Evolutionary conservation across 192 early-diverging fungal species (phyloP), one percentile per base, ranked within the genome.

Genomic region (Rhizoclosmatium sp.): DNA sequence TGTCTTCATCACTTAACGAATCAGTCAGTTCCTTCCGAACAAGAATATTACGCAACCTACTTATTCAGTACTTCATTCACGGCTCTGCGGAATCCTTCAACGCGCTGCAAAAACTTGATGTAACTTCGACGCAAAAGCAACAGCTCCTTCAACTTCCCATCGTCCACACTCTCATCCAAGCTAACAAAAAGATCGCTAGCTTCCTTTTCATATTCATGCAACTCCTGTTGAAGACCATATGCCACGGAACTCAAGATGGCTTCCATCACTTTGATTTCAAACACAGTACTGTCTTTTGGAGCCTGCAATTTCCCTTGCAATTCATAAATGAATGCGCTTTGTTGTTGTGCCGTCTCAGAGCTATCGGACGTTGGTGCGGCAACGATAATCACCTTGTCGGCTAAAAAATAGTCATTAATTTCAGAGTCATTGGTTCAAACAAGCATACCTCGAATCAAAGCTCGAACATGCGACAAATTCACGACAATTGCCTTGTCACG

Each of bases 401-500:
- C 85, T 85, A 66, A 12, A 80, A 54, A 47, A 62, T 39, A 1
- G 23, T 31, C 1, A 75, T 3, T 14, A 44, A 2, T n/a, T 2
- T 7, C 1, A 59, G 16, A 42, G 0, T n/a, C 56, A 47, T 58
- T 56, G 9, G 39, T 2, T n/a, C n/a, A 58, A 78, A 46, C 5
- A 42, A 41, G 67, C 41, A 2, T 54, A 86, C 85, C 91, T 73
- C 93, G 92, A 59, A 97, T 91, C 41, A 97, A 81, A 16, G 94
- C 95, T 56, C 92, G 88, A 66, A 95, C 91, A 69, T 96, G 91
- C 44, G 89, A 87, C 47, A 97, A 82, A 67, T 97, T 96, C 45
- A 96, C 87, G 2, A 97, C 81, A 66, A 97, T 94, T 1, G 94
- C 92, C 51, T 93, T 90, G 0, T 90, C 82, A 9, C 96, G 92